A percentile compares a stretch with the other conserved stretches of the same genome.
Conservation (phyloP, 768 basidiomycete species). For the Russula dissimulans region DNA sequence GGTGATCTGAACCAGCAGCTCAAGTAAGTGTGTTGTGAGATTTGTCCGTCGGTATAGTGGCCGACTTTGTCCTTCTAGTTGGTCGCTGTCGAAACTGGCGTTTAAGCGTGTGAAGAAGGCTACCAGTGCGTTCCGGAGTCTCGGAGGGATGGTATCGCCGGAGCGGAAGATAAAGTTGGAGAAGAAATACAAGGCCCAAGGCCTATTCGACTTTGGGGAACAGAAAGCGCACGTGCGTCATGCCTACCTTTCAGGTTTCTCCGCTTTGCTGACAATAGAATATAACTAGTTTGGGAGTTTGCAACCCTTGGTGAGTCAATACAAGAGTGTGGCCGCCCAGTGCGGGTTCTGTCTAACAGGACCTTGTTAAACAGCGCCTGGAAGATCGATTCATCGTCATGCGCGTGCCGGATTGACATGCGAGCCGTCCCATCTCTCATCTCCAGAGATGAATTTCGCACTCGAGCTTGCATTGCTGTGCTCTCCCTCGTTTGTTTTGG, state of each 20-base stretch:
- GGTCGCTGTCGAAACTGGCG: not conserved
- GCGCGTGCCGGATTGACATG: not conserved
- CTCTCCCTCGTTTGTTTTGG: no score
- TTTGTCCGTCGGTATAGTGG: not conserved
- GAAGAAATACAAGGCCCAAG: not conserved
- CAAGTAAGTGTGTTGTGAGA: not conserved
- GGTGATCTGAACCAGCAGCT: not conserved
- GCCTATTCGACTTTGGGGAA: not conserved
- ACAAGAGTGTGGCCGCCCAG: not conserved
- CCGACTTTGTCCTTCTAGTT: not conserved
- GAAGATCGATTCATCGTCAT: not conserved
- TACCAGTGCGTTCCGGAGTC: not conserved
- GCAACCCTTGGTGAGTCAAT: not conserved
- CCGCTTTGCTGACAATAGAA: no score
- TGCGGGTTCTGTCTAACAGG: not conserved
- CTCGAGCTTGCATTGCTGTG: no score
- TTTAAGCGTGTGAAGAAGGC: constrained; percentile 3
- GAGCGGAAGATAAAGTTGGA: not conserved
- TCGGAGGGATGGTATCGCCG: not conserved
- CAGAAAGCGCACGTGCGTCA: constrained; percentile 1
- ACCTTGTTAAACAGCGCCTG: not conserved
- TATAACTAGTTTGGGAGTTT: not conserved
- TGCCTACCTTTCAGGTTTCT: not conserved
- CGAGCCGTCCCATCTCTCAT: no score
- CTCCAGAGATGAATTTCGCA: no score